These are phyloP conservation scores for Neonectria coccinea DNA, from an alignment of 2,329 filamentous ascomycete species.

Conservation along the genomic window DNA sequence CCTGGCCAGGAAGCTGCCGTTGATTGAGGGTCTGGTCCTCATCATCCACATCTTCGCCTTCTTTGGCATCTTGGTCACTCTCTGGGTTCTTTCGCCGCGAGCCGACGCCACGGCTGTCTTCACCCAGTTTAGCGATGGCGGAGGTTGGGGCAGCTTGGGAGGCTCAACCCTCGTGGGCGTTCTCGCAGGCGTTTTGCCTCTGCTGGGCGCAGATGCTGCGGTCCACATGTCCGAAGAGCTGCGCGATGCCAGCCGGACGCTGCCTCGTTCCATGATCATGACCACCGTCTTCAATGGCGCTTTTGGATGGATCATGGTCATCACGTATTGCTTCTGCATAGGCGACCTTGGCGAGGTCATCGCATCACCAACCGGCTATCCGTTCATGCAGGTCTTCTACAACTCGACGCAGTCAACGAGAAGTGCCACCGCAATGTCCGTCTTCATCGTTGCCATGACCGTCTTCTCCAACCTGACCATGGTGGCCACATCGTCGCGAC, in stretches of 20 bases:
- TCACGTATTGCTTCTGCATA: constrained; percentile 40
- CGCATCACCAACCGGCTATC: constrained; percentile 33
- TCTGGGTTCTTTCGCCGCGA: constrained; percentile 38
- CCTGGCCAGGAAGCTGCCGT: constrained; percentile 28
- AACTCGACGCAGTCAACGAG: constrained; percentile 36
- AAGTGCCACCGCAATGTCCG: constrained; percentile 37
- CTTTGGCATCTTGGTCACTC: constrained; percentile 36
- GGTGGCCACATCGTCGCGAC: constrained; percentile 39
- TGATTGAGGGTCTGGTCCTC: constrained; percentile 33
- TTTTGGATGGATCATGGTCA: constrained; percentile 42
- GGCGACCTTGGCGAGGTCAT: constrained; percentile 38
- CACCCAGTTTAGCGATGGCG: constrained; percentile 37
- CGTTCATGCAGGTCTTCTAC: constrained; percentile 41
- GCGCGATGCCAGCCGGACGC: constrained; percentile 35
- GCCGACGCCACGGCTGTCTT: constrained; percentile 36
- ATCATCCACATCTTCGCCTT: constrained; percentile 42
- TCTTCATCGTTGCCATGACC: constrained; percentile 40
- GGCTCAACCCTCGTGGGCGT: constrained; percentile 38
- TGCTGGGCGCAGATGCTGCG: constrained; percentile 39
- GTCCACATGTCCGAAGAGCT: constrained; percentile 42
- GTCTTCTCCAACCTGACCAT: constrained; percentile 39
- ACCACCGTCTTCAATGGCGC: constrained; percentile 38
- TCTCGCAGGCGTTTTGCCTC: constrained; percentile 34
- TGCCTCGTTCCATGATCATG: constrained; percentile 36
- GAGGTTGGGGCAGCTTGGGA: constrained; percentile 36